A percentile compares a stretch with the other conserved stretches of the same genome.
Evolutionary conservation across 2,329 filamentous ascomycete genomes (phyloP).

Genomic region (Calonectria pauciramosa): DNA sequence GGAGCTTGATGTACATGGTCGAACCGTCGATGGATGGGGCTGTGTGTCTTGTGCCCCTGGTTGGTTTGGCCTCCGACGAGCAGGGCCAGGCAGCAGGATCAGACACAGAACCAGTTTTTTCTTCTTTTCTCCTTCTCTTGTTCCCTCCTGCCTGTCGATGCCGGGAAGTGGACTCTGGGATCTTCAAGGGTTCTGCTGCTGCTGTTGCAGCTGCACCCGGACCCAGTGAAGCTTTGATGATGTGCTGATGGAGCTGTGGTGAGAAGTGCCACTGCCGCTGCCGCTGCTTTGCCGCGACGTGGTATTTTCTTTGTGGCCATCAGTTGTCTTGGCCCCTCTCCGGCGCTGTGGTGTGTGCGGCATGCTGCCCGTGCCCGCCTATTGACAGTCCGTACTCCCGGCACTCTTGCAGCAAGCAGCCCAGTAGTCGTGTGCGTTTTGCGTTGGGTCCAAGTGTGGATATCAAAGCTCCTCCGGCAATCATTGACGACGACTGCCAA

Average conservation of each 20-base stretch:
- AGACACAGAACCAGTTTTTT: not conserved
- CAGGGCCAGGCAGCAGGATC: slow-evolving; percentile 35
- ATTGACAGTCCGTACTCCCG: slow-evolving; percentile 4
- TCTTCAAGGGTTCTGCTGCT: slow-evolving; percentile 12
- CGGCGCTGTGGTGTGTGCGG: slow-evolving; percentile 16
- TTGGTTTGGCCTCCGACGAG: not conserved
- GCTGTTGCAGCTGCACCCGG: not conserved
- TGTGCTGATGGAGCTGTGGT: not conserved
- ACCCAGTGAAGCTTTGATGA: slow-evolving; percentile 7
- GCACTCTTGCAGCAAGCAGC: not conserved
- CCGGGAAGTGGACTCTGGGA: slow-evolving; percentile 11
- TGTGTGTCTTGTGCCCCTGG: slow-evolving; percentile 16
- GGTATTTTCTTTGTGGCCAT: slow-evolving; percentile 2
- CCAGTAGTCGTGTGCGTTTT: not conserved
- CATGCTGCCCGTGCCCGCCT: slow-evolving; percentile 8
- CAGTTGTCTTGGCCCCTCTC: slow-evolving; percentile 6
- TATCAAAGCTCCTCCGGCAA: not conserved
- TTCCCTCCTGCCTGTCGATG: slow-evolving; percentile 14
- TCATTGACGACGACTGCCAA: slow-evolving; percentile 7
- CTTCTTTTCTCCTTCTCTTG: slow-evolving; percentile 9
- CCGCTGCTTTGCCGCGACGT: slow-evolving; percentile 5
- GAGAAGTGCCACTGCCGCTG: not conserved
- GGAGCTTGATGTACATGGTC: not conserved
- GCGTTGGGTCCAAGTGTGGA: not conserved
- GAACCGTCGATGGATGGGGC: slow-evolving; percentile 14